A percentile compares a stretch with the other conserved stretches of the same genome.
Evolutionary conservation across 495 filamentous ascomycete genomes (phyloP).

Genomic region (Jackrogersella minutella): DNA sequence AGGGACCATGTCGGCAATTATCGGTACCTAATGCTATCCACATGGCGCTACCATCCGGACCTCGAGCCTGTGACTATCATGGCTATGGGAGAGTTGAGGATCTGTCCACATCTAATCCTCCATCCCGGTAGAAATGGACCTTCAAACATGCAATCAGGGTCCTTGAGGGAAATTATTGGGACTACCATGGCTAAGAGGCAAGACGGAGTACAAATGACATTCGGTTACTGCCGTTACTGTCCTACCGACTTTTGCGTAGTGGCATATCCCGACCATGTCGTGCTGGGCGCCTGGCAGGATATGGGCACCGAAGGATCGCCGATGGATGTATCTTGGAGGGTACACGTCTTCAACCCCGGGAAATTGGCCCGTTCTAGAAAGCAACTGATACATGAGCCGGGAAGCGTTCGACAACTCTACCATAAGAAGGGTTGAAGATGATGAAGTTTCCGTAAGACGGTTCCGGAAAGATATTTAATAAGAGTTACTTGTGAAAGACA

Average conservation of each 20-base stretch:
- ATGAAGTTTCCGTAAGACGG: no score
- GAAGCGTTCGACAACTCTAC: no score
- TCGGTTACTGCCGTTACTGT: slow-evolving; percentile 3
- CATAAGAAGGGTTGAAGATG: no score
- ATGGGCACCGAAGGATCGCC: slow-evolving; percentile 26
- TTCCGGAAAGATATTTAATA: no score
- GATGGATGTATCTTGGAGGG: slow-evolving; percentile 2
- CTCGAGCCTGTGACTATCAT: neutral
- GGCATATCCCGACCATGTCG: neutral
- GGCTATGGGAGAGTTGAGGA: slow-evolving; percentile 7
- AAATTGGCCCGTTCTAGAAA: no score
- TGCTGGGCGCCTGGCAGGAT: slow-evolving; percentile 15
- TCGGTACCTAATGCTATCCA: slow-evolving; percentile 5
- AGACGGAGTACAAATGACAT: neutral
- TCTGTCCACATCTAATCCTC: slow-evolving; percentile 20
- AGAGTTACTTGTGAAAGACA: no score
- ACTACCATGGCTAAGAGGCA: neutral
- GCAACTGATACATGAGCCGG: no score
- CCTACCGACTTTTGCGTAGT: slow-evolving; percentile 11
- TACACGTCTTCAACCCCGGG: neutral
- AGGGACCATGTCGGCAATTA: neutral
- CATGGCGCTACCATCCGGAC: neutral
- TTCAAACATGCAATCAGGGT: neutral
- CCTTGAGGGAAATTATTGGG: neutral
- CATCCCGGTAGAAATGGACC: neutral